phyloP scores from a whole-genome alignment of 2,329 filamentous ascomycete species.

The Pyrenophora graminea region DNA sequence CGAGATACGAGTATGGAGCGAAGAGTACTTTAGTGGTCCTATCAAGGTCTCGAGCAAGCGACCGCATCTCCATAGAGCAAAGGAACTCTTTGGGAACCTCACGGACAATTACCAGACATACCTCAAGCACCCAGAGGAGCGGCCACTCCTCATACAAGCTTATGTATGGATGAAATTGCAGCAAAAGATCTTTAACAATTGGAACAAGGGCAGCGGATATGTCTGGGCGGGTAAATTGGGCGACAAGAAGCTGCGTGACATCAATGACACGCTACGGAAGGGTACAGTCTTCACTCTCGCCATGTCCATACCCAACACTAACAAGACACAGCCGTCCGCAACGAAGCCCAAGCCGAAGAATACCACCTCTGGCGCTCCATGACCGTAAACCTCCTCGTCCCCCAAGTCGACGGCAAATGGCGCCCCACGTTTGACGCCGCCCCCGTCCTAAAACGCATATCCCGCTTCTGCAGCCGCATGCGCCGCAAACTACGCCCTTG shows the following conservation, averaged over 20 bases:
- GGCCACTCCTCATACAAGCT: constrained; percentile 44
- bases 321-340: constrained; percentile 38
- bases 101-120: constrained; percentile 43
- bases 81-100: constrained; percentile 39
- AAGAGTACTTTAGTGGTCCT: constrained; percentile 42
- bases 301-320: constrained; percentile 7
- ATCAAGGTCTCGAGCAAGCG: constrained; percentile 33
- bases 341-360: constrained; percentile 42
- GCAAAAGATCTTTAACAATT: constrained; percentile 44
- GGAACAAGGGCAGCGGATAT: constrained; percentile 43
- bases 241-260: constrained; percentile 41
- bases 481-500: constrained; percentile 41
- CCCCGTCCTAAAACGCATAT: constrained; percentile 42
- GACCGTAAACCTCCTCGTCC: constrained; percentile 45
- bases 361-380: constrained; percentile 45
- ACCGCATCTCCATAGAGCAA: constrained; percentile 38
- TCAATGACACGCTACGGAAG: constrained; percentile 45
- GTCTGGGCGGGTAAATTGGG: constrained; percentile 46
- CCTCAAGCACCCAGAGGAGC: constrained; percentile 37
- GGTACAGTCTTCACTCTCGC: constrained; percentile 19
- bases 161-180: constrained; percentile 45
- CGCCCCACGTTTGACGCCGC: constrained; percentile 42
- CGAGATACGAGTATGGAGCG: constrained; percentile 43
- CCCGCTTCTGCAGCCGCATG: constrained; percentile 36
- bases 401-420: constrained; percentile 44